Percentiles rank a stretch among this genome's conserved stretches.
These are phyloP conservation scores for Aureobasidium musti DNA, from an alignment of 2,329 filamentous ascomycete genomes.

Conservation along the genomic window DNA sequence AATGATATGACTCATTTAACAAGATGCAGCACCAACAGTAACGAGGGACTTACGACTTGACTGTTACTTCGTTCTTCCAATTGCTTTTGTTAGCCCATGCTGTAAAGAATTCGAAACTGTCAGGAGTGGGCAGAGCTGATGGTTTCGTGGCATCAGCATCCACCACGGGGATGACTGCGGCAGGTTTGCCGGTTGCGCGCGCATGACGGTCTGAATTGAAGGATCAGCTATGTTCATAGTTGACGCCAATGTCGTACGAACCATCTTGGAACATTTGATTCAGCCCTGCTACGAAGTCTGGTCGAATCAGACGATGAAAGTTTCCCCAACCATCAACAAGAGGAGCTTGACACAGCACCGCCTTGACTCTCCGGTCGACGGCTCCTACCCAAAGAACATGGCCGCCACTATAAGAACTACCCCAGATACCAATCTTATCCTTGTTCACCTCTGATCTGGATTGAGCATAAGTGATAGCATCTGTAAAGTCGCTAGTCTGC, in stretches of 20 bases:
- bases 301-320: slow-evolving; percentile 41
- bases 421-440: slow-evolving; percentile 45
- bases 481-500: slow-evolving; percentile 43
- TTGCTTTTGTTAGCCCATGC: slow-evolving; percentile 39
- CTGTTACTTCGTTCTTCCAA: slow-evolving; percentile 47
- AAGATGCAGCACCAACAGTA: background rate
- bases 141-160: slow-evolving; percentile 36
- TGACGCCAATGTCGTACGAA: background rate
- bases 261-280: slow-evolving; percentile 27
- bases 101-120: slow-evolving; percentile 43
- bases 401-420: slow-evolving; percentile 44
- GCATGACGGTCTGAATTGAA: background rate
- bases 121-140: slow-evolving; percentile 42
- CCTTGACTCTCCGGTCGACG: slow-evolving; percentile 46
- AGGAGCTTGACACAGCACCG: slow-evolving; percentile 43
- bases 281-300: slow-evolving; percentile 38
- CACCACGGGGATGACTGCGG: slow-evolving; percentile 12
- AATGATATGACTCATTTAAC: background rate
- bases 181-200: background rate
- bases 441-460: slow-evolving; percentile 39
- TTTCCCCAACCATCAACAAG: slow-evolving; percentile 44
- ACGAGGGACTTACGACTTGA: slow-evolving; percentile 35
- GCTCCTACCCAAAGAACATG: slow-evolving; percentile 46
- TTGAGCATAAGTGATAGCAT: slow-evolving; percentile 46
- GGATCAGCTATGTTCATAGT: background rate